A percentile compares a stretch with the other conserved stretches of the same genome.
phyloP scores from a whole-genome alignment of 2,329 filamentous ascomycete species.

The Microsporum audouinii region DNA sequence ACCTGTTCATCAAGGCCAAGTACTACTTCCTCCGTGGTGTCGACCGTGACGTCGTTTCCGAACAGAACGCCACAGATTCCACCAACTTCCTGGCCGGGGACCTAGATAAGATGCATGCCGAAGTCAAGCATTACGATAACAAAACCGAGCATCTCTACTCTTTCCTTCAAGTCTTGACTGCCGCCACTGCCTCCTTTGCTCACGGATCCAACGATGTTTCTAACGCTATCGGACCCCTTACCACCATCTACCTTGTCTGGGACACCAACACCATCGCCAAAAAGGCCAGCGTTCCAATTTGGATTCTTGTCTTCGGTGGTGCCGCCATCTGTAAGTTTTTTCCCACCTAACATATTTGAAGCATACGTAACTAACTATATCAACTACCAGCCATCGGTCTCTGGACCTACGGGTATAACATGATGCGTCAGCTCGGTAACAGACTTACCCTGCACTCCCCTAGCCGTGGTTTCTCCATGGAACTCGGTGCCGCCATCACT shows the following conservation, averaged over 20 bases:
- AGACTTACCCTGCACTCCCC: conserved; percentile 33
- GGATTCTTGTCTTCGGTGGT: conserved; percentile 30
- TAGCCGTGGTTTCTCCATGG: conserved; percentile 29
- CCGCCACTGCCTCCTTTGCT: conserved; percentile 34
- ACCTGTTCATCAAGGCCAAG: conserved; percentile 32
- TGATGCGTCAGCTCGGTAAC: conserved; percentile 33
- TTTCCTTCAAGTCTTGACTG: conserved; percentile 33
- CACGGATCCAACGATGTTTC: conserved; percentile 38
- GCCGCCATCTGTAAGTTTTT: conserved; percentile 25
- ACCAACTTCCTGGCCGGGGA: conserved; percentile 26
- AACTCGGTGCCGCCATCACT: conserved; percentile 33
- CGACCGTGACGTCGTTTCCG: conserved; percentile 31
- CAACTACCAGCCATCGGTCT: conserved; percentile 22
- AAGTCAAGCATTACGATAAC: conserved; percentile 37
- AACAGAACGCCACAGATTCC: not conserved
- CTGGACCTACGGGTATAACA: conserved; percentile 33
- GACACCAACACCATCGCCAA: conserved; percentile 22
- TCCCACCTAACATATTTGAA: not conserved
- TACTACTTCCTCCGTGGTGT: conserved; percentile 36
- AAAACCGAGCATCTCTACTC: conserved; percentile 40
- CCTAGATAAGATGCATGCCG: conserved; percentile 31
- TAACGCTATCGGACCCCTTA: conserved; percentile 35
- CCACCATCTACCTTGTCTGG: conserved; percentile 29
- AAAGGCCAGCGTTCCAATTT: conserved; percentile 27
- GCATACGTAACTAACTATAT: not conserved